These are phyloP conservation scores for Euphorbia celastroides DNA, from an alignment of 441 rosid species.

Conservation along the genomic window DNA sequence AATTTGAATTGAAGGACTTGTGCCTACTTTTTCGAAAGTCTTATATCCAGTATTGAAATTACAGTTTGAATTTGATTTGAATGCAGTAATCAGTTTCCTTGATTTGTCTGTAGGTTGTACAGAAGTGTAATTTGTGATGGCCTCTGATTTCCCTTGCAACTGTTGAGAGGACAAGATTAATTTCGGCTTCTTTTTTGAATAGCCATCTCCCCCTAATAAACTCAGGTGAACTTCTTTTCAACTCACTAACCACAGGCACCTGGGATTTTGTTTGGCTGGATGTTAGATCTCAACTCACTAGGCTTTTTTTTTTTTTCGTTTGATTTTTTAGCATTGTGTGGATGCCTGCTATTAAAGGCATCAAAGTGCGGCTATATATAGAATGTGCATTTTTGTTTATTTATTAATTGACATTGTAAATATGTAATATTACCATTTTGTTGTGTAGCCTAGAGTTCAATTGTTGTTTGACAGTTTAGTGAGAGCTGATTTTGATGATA, in stretches of 20 bases:
- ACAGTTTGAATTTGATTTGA: slow-evolving; percentile 2
- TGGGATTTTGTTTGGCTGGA: slow-evolving; percentile 4
- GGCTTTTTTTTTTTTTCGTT: slow-evolving; percentile 14
- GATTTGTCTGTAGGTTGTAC: slow-evolving; percentile 29
- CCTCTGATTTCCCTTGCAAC: slow-evolving; percentile 11
- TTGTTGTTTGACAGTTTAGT: not conserved
- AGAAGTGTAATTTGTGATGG: slow-evolving; percentile 19
- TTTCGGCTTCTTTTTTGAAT: slow-evolving; percentile 31
- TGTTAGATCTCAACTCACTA: slow-evolving; percentile 8
- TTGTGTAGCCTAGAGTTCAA: not conserved
- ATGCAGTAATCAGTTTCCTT: slow-evolving; percentile 26
- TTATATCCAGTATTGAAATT: not conserved
- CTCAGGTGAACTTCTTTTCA: slow-evolving; percentile 8
- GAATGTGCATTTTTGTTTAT: not conserved
- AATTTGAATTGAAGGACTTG: not conserved
- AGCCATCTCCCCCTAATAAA: slow-evolving; percentile 29
- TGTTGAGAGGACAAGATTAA: slow-evolving; percentile 19
- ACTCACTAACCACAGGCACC: slow-evolving; percentile 5
- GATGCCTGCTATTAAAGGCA: slow-evolving; percentile 30
- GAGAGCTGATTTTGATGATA: slow-evolving; percentile 9
- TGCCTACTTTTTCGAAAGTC: too few relatives aligned
- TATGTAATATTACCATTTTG: slow-evolving; percentile 16
- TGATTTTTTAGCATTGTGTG: slow-evolving; percentile 11
- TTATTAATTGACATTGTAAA: slow-evolving; percentile 30
- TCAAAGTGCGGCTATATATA: slow-evolving; percentile 20